Conservation (phyloP, 2,329 filamentous ascomycete genomes). For the Aspergillus cejpii region DNA sequence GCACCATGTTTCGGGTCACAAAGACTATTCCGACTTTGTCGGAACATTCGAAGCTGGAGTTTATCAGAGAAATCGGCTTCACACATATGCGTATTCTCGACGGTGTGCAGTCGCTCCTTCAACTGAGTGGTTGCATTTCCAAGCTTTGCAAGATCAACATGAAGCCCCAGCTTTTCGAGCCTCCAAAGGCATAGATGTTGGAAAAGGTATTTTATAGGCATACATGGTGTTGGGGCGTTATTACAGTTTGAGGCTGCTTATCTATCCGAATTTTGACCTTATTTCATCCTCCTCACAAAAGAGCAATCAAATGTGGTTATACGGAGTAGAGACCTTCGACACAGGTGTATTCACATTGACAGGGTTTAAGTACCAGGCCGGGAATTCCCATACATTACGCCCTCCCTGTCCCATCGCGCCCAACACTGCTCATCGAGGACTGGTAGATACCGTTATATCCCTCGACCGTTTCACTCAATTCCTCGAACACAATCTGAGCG, state of each 20-base stretch:
- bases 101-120: slow-evolving; percentile 88
- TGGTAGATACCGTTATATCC: slow-evolving; percentile 39
- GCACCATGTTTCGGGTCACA: slow-evolving; percentile 97
- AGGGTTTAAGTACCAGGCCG: too few species aligned
- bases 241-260: neutral
- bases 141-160: slow-evolving; percentile 93
- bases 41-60: slow-evolving; percentile 92
- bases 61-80: slow-evolving; percentile 97
- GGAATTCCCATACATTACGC: too few species aligned
- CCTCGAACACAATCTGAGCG: slow-evolving; percentile 39
- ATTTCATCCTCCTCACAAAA: too few species aligned
- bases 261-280: neutral
- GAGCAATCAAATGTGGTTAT: too few species aligned
- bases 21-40: slow-evolving; percentile 89
- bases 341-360: too few species aligned
- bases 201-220: slow-evolving; percentile 11
- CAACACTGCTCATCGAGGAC: too few species aligned
- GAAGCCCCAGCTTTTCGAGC: slow-evolving; percentile 73
- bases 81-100: slow-evolving; percentile 99
- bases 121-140: slow-evolving; percentile 86
- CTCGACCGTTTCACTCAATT: slow-evolving; percentile 33
- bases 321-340: too few species aligned
- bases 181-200: slow-evolving; percentile 29
- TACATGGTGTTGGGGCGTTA: slow-evolving; percentile 18
- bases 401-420: too few species aligned